Conservation (phyloP, 768 basidiomycete species). For the Termitomyces sp. region DNA sequence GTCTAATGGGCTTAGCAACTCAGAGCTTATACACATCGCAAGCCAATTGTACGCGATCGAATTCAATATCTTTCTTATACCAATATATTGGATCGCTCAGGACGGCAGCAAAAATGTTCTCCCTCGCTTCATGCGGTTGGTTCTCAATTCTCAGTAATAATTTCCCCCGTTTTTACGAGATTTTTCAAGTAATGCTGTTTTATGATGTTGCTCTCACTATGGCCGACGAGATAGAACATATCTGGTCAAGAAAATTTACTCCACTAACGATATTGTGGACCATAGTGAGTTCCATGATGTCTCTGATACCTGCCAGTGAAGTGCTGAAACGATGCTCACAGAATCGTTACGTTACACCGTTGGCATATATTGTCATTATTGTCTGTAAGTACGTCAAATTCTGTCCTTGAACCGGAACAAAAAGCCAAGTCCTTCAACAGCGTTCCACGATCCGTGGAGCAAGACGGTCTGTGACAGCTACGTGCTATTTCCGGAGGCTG, state of each 20-base stretch:
- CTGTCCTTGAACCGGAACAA: neutral
- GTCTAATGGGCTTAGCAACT: neutral
- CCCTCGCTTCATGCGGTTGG: slow-evolving; percentile 31
- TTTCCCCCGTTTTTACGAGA: neutral
- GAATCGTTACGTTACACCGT: slow-evolving; percentile 33
- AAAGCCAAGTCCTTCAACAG: neutral
- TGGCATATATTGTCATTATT: slow-evolving; percentile 30
- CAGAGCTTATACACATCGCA: neutral
- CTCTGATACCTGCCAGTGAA: too few species aligned
- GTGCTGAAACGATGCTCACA: neutral
- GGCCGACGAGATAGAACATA: neutral
- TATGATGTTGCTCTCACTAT: neutral
- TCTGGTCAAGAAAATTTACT: neutral
- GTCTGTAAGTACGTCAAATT: slow-evolving; percentile 20
- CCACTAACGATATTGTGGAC: neutral
- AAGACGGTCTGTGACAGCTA: slow-evolving; percentile 27
- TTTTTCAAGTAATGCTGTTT: slow-evolving; percentile 14
- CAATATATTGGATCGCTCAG: slow-evolving; percentile 10
- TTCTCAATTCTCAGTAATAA: neutral
- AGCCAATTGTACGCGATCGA: neutral
- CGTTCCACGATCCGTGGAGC: slow-evolving; percentile 21
- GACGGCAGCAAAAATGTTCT: slow-evolving; percentile 31
- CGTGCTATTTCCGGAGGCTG: slow-evolving; percentile 29
- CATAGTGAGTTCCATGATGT: neutral
- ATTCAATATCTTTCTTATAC: neutral